Evolutionary conservation across 768 basidiomycete genomes (phyloP), one percentile per base, ranked within the genome.

Genomic region (Psilocybe subaeruginosa): DNA sequence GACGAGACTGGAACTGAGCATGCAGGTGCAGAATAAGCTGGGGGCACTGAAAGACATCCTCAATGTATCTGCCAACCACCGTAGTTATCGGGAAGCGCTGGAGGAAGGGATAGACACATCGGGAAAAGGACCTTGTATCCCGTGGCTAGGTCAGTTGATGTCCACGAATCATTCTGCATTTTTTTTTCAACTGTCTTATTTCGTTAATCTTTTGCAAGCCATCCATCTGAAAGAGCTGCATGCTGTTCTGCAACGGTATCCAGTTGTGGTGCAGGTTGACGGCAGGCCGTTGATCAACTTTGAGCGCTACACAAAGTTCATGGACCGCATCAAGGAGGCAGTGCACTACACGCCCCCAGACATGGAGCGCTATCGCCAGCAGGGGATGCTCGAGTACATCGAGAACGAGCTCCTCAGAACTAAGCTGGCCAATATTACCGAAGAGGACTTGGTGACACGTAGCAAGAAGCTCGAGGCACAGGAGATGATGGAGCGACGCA

Each of bases 231-330:
- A 71, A 27, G 75, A 78, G 30, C 65, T 78, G 5, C 61, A 71
- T 39, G 63, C 63, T 11, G 69, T 76, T 11, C 71, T 80, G 4
- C 68, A 71, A 46, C 59, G 66, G 39, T 65, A 74, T 58, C 72
- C 71, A 27, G 54, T 67, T 5, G 69, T 66, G 4, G 50, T 76
- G 16, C 50, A 74, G 19, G 52, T 69, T 16, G 71, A 77, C 33
- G 72, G 74, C 17, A 69, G 66, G 9, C 65, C 67, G 1, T 67
- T 81, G 39, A 78, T 83, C 69, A 80, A 82, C 68, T 82, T 79
- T 58, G 62, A 70, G 52, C 77, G 78, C 27, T 81, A 78, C 56
- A 53, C 66, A 56, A 69, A 73, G 33, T 77, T 80, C 39, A 74
- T 74, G 53, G 70, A 76, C 19, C 71, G 72, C 17, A 67, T 80